Conservation (phyloP, 768 basidiomycete species). For the Naganishia friedmannii region DNA sequence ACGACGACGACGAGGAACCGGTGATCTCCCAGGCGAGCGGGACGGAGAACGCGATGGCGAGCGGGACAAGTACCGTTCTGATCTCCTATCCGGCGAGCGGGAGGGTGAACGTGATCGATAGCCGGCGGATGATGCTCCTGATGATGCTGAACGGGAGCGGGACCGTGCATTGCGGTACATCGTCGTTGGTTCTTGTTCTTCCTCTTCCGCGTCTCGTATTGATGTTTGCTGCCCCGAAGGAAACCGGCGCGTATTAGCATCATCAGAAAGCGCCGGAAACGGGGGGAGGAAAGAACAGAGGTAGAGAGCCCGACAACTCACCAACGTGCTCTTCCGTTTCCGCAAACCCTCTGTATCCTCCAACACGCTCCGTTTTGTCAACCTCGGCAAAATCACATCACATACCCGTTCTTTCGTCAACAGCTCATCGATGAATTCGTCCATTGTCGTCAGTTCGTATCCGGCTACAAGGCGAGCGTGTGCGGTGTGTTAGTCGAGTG, state of each 20-base stretch:
- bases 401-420: constrained; percentile 87
- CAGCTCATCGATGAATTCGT: constrained; percentile 83
- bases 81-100: background rate
- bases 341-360: constrained; percentile 90
- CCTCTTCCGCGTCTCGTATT: constrained; percentile 15
- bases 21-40: background rate
- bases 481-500: too few relatives aligned
- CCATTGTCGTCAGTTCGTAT: constrained; percentile 79
- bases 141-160: background rate
- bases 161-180: background rate
- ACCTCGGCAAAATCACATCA: constrained; percentile 89
- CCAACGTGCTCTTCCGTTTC: constrained; percentile 76
- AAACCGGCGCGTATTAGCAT: background rate
- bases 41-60: constrained; percentile 25
- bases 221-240: constrained; percentile 18
- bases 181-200: background rate
- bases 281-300: too few relatives aligned
- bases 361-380: constrained; percentile 76
- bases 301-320: constrained; percentile 54
- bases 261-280: background rate
- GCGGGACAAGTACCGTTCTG: constrained; percentile 9
- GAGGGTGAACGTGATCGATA: constrained; percentile 1
- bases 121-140: background rate
- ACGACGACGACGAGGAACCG: background rate
- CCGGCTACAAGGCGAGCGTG: constrained; percentile 60